phyloP scores from a whole-genome alignment of 345 rosid genomes.

The Gossypium rotundifolium region DNA sequence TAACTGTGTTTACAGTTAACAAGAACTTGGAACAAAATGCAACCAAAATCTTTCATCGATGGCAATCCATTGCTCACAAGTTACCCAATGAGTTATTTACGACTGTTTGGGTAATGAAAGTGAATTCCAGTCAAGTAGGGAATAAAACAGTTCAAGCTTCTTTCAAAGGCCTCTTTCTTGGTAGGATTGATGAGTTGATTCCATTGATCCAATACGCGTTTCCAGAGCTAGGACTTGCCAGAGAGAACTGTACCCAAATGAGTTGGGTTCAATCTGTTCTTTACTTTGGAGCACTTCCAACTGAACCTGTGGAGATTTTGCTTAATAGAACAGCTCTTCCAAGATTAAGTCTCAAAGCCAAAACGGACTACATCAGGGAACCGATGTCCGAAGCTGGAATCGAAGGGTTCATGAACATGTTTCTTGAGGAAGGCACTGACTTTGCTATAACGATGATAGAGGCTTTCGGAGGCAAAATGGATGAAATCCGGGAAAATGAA shows the following conservation, averaged over 20 bases:
- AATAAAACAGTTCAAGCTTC: background rate
- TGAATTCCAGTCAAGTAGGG: background rate
- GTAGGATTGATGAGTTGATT: background rate
- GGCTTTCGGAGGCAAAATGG: background rate
- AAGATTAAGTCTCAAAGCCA: slow-evolving; percentile 48
- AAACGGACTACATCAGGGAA: slow-evolving; percentile 42
- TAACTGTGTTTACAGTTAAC: background rate
- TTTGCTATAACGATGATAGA: background rate
- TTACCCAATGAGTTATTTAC: background rate
- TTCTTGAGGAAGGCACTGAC: background rate
- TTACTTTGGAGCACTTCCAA: background rate
- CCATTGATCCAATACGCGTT: background rate
- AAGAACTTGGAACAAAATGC: background rate
- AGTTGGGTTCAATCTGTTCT: background rate
- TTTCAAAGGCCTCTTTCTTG: background rate
- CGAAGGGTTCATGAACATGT: background rate
- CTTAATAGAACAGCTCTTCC: slow-evolving; percentile 42
- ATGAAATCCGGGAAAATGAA: slow-evolving; percentile 42
- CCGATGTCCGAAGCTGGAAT: slow-evolving; percentile 46
- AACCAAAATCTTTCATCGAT: background rate
- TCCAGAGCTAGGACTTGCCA: background rate
- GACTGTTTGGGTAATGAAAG: background rate
- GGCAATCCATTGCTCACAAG: background rate
- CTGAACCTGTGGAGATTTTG: slow-evolving; percentile 4
- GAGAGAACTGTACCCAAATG: background rate